Percentiles rank a stretch among this genome's conserved stretches.
phyloP scores from a whole-genome alignment of 495 filamentous ascomycete species.

The Xylaria sp. region DNA sequence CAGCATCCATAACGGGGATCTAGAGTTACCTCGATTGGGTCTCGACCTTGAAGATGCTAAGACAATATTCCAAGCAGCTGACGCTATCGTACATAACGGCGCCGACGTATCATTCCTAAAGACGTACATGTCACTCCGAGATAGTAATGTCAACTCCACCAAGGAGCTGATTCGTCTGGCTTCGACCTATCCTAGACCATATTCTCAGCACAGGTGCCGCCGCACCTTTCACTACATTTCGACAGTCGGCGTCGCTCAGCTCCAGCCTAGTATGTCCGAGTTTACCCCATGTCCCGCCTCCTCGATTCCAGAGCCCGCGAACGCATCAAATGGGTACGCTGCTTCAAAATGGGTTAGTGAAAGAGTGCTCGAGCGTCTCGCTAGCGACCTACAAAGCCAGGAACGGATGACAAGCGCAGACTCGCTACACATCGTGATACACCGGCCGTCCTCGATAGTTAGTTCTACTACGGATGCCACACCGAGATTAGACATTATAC shows the following conservation, averaged over 20 bases:
- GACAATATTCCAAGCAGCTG: constrained; percentile 41
- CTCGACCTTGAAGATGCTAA: constrained; percentile 39
- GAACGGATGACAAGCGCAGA: too few relatives aligned
- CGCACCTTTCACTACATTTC: constrained; percentile 60
- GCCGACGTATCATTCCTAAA: constrained; percentile 60
- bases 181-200: too few relatives aligned
- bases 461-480: too few relatives aligned
- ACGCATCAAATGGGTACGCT: constrained; percentile 57
- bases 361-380: constrained; percentile 47
- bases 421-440: neutral
- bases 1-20: constrained; percentile 38
- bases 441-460: too few relatives aligned
- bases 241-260: constrained; percentile 41
- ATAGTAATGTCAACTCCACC: too few relatives aligned
- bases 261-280: too few relatives aligned
- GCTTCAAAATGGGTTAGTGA: constrained; percentile 62
- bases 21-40: constrained; percentile 39
- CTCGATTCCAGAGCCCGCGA: too few relatives aligned
- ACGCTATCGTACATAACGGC: constrained; percentile 60
- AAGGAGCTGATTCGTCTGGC: too few relatives aligned
- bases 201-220: too few relatives aligned
- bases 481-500: neutral
- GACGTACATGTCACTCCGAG: too few relatives aligned
- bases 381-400: too few relatives aligned
- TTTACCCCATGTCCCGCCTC: too few relatives aligned